Conservation (phyloP, 2,329 filamentous ascomycete genomes). For the Cordyceps militaris region DNA sequence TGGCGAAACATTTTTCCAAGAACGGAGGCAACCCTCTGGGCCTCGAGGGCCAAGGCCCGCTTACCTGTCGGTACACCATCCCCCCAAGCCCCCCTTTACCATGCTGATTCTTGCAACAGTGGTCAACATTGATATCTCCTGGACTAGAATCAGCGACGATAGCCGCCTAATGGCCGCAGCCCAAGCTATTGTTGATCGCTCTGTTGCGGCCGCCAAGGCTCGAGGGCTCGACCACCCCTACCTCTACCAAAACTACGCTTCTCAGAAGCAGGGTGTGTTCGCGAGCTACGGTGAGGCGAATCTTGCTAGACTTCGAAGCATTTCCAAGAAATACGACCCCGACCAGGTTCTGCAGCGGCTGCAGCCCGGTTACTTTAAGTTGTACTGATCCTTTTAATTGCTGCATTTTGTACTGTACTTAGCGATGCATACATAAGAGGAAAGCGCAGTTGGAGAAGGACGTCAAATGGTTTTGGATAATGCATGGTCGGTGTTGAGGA, state of each 20-base stretch:
- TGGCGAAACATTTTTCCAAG: constrained; percentile 28
- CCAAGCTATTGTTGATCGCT: constrained; percentile 21
- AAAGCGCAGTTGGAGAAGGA: neutral
- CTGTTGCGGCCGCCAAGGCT: constrained; percentile 23
- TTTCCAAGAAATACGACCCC: constrained; percentile 32
- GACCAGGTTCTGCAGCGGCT: constrained; percentile 29
- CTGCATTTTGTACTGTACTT: constrained; percentile 7
- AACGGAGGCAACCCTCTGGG: constrained; percentile 28
- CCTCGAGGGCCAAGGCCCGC: constrained; percentile 21
- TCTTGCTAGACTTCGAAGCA: constrained; percentile 23
- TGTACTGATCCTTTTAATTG: constrained; percentile 16
- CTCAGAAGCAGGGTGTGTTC: constrained; percentile 33
- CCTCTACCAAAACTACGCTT: constrained; percentile 42
- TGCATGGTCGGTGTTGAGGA: neutral
- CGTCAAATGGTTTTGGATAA: neutral
- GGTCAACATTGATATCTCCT: constrained; percentile 20
- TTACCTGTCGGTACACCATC: constrained; percentile 16
- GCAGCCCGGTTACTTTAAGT: constrained; percentile 34
- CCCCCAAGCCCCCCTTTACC: neutral
- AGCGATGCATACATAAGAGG: neutral
- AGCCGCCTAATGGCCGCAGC: constrained; percentile 22
- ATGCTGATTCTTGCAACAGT: constrained; percentile 12
- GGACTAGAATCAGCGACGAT: constrained; percentile 27
- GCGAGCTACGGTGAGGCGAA: constrained; percentile 33
- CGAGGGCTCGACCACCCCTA: constrained; percentile 29